Conservation (phyloP, 2,329 filamentous ascomycete species). For the Aspergillus glaucus region DNA sequence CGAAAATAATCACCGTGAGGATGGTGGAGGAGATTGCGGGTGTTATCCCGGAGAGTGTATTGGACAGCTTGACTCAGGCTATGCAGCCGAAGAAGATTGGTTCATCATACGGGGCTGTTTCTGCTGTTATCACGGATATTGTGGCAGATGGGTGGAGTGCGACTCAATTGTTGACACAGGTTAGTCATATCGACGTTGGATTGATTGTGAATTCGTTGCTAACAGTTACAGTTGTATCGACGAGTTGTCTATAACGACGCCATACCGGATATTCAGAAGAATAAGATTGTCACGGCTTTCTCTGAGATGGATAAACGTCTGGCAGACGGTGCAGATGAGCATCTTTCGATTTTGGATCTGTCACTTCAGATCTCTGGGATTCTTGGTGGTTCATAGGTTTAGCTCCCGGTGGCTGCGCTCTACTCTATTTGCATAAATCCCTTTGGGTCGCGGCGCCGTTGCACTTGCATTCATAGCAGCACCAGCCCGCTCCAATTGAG, state of each 20-base stretch:
- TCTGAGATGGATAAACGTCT: constrained; percentile 92
- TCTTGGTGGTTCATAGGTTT: constrained; percentile 37
- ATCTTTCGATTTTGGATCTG: constrained; percentile 82
- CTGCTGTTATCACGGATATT: constrained; percentile 78
- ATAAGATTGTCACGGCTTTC: constrained; percentile 80
- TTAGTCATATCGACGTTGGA: constrained; percentile 30
- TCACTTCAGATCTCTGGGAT: constrained; percentile 73
- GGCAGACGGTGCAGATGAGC: constrained; percentile 91
- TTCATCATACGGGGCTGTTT: constrained; percentile 65
- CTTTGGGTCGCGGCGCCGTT: not conserved
- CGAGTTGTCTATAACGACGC: constrained; percentile 75
- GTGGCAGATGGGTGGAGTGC: constrained; percentile 97
- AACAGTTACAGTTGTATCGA: constrained; percentile 54
- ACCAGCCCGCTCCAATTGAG: too few species aligned
- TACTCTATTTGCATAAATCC: too few species aligned
- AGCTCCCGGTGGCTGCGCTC: too few species aligned
- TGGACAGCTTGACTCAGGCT: constrained; percentile 64
- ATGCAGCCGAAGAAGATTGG: constrained; percentile 65
- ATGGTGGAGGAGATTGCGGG: constrained; percentile 93
- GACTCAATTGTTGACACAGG: constrained; percentile 75
- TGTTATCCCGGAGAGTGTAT: constrained; percentile 72
- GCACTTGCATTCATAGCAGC: not conserved
- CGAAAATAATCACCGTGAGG: constrained; percentile 59
- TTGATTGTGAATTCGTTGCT: constrained; percentile 2
- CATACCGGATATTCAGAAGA: constrained; percentile 79